Evolutionary conservation across 1,139 yeast genomes (phyloP), one percentile per base, ranked within the genome.

Genomic region (Taphrina pruni): DNA sequence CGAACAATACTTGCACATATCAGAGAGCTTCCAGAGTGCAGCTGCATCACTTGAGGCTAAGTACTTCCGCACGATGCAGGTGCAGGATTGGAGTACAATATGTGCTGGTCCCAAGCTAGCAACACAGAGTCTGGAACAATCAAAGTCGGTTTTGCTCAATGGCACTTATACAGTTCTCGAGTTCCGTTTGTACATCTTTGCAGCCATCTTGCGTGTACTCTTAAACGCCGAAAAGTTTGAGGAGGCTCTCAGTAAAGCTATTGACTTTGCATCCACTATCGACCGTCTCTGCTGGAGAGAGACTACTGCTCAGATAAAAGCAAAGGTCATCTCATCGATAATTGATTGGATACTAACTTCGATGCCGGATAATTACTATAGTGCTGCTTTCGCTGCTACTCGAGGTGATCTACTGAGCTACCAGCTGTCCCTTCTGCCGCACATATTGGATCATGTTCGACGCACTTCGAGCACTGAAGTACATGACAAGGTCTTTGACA

Each of bases 151-250:
- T 12, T 20, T 54, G 41, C 58, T 54, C 21, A 20, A 54, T 14
- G 43, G 43, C 14, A 8, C 58, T 35, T 12, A 20, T 17, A 6
- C 43, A 11, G 21, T 9, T 6, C 17, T 54, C 20, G 21, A 7
- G 2, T 54, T 54, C 35, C 43, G 58, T 9, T 17, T 54, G 58
- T 38, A 35, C 17, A 38, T 54, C 45, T 38, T 54, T 20, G 58
- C 58, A 12, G 26, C 36, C 41, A n/a, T 17, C 17, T 8, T 26
- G 11, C 21, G 26, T 12, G 45, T 54, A 11, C 20, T 54, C 6
- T 1, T 12, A 0, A 14, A 54, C 3, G 35, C 35, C 8, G 43
- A 14, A 14, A 20, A 17, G 9, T 54, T 20, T 17, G 58, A 32
- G 11, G 26, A 32, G 43, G 26, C 35, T 32, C 58, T 54, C 12